phyloP scores from a whole-genome alignment of 495 filamentous ascomycete genomes.

The Hypoxylon fragiforme region DNA sequence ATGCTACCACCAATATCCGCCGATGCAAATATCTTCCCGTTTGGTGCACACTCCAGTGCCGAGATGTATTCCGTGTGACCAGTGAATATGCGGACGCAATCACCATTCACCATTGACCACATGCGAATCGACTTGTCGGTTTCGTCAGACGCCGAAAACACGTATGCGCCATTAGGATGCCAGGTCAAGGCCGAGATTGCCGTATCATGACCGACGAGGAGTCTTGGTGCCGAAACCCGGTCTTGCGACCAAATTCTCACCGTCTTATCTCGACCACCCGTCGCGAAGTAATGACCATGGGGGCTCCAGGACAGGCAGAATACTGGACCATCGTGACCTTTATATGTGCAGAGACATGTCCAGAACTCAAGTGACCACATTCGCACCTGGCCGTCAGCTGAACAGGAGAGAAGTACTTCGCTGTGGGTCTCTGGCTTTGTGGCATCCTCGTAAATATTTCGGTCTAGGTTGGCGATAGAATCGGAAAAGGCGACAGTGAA shows the following conservation, averaged over 20 bases:
- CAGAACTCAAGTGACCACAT: constrained; percentile 92
- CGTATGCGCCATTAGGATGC: constrained; percentile 89
- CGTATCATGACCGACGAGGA: constrained; percentile 89
- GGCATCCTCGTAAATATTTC: constrained; percentile 48
- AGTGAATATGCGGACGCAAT: constrained; percentile 85
- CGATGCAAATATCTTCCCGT: constrained; percentile 84
- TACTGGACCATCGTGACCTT: constrained; percentile 83
- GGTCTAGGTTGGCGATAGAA: constrained; percentile 57
- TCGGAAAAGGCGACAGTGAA: constrained; percentile 92
- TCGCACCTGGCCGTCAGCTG: constrained; percentile 82
- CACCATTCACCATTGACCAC: constrained; percentile 89
- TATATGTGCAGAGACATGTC: constrained; percentile 89
- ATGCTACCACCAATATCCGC: constrained; percentile 86
- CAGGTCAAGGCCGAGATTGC: constrained; percentile 83
- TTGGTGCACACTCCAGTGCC: constrained; percentile 78
- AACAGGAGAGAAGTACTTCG: constrained; percentile 80
- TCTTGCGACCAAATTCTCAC: constrained; percentile 89
- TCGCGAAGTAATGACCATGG: constrained; percentile 93
- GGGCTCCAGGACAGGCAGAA: constrained; percentile 91
- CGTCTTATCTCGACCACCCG: constrained; percentile 82
- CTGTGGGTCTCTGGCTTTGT: constrained; percentile 62
- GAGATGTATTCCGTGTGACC: constrained; percentile 87
- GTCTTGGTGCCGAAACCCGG: constrained; percentile 82
- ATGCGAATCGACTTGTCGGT: constrained; percentile 91
- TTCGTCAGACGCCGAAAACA: constrained; percentile 81